phyloP scores from a whole-genome alignment of 306 rosid species.

The Sechiopsis laciniata region DNA sequence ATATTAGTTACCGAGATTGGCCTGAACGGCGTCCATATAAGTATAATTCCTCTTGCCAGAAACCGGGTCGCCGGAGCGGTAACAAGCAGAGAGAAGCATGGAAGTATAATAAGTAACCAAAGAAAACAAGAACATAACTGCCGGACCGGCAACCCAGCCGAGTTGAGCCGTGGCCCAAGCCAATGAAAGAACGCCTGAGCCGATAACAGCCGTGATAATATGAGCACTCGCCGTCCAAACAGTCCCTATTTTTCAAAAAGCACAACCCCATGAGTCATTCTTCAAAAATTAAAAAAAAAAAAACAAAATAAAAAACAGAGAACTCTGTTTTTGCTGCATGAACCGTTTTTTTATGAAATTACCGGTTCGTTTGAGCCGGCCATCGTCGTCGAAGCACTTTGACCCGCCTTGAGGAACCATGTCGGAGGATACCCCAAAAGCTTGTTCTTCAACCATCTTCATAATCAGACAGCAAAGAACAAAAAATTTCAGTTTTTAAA shows the following conservation, averaged over 20 bases:
- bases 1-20: conserved; percentile 38
- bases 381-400: conserved; percentile 67
- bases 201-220: no score
- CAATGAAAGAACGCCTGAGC: no score
- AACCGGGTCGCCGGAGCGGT: background rate
- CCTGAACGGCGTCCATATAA: conserved; percentile 62
- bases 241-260: conserved; percentile 38
- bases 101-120: no score
- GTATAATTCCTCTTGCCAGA: conserved; percentile 84
- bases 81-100: no score
- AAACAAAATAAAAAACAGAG: background rate
- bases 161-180: no score
- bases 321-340: background rate
- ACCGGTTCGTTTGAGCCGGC: conserved; percentile 81
- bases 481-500: background rate
- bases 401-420: conserved; percentile 44
- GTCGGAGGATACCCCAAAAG: conserved; percentile 44
- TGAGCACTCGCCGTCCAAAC: no score
- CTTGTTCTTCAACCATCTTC: conserved; percentile 58
- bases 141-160: no score
- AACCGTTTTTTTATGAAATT: background rate
- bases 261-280: background rate
- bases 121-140: no score
- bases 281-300: no score
- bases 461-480: conserved; percentile 1